phyloP scores from a whole-genome alignment of 495 filamentous ascomycete species.

The Neurospora sp. region DNA sequence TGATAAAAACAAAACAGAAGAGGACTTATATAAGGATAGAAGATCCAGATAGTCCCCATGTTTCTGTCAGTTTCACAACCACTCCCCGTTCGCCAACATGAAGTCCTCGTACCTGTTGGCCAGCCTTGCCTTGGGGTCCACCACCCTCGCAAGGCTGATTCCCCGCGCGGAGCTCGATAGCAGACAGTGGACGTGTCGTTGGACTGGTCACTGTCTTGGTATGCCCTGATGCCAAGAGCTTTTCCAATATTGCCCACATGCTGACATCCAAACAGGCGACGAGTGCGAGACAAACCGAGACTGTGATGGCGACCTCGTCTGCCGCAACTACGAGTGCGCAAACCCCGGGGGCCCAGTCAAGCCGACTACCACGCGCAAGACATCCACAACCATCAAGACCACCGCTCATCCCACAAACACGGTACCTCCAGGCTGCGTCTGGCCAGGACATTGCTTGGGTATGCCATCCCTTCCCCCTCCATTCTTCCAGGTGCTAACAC shows the following conservation, averaged over 20 bases:
- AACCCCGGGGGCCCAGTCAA: not conserved
- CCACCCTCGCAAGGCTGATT: not conserved
- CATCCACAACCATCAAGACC: slow-evolving; percentile 1
- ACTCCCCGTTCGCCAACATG: not conserved
- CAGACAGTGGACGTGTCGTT: slow-evolving; percentile 4
- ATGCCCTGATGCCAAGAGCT: not conserved
- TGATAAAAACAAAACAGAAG: too few species aligned
- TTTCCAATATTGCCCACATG: too few species aligned
- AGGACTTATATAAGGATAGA: not conserved
- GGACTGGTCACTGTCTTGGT: slow-evolving; percentile 21
- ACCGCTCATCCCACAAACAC: not conserved
- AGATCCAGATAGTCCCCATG: not conserved
- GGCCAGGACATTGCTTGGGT: slow-evolving; percentile 12
- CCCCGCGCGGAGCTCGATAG: not conserved
- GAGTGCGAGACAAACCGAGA: slow-evolving; percentile 11
- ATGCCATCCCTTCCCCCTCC: not conserved
- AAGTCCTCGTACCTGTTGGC: not conserved
- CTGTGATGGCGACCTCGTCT: slow-evolving; percentile 14
- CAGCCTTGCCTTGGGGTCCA: not conserved
- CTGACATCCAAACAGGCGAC: slow-evolving; percentile 9
- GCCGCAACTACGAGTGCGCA: slow-evolving; percentile 8
- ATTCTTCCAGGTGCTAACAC: not conserved
- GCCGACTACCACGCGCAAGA: slow-evolving; percentile 1
- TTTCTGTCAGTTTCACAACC: not conserved
- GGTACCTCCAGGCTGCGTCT: slow-evolving; percentile 3